Evolutionary conservation across 805 yeast species (phyloP), one percentile per base, ranked within the genome.

Genomic region (Saccharomycopsis malanga): DNA sequence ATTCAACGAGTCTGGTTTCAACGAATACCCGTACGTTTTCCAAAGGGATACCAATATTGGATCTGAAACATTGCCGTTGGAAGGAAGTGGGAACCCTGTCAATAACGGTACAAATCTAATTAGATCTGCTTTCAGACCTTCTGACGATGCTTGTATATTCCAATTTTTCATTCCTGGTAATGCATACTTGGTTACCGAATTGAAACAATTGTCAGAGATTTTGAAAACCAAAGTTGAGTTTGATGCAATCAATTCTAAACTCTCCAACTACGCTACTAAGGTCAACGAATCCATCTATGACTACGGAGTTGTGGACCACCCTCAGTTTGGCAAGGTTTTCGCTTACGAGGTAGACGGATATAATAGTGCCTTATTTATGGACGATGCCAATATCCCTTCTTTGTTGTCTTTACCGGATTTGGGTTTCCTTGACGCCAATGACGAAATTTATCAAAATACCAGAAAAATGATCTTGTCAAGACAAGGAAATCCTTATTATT

Each of bases 271-370:
- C 41, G 46, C 46, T 17, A 23, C 18, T 12, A 27, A 45, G 53
- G 12, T 49, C 44, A 49, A 49, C 34, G 34, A 39, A 36, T 54
- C 35, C 35, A 77, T 87, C 39, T 71, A 74, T 57, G 66, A 74
- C 34, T 70, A 75, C 62, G 95, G 85, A 0, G 72, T 81, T 1
- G 70, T 79, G n/a, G 65, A 77, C 2, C 93, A 87, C 60, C 79
- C 83, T 2, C 62, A 55, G 9, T 83, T 69, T 62, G 96, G 95
- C 1, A 70, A 73, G 52, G 95, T 87, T 3, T 85, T 77, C 56
- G 96, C 96, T 0, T 87, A 81, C 57, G 96, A 87, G 61, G 81
- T 87, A 17, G 96, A 88, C 61, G 96, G 96, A 0, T 87, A 73
- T 59, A 95, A 95, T 2, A 71, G 93, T 23, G 53, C 72, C 0